phyloP scores from a whole-genome alignment of 345 rosid species.

The Psidium guajava region DNA sequence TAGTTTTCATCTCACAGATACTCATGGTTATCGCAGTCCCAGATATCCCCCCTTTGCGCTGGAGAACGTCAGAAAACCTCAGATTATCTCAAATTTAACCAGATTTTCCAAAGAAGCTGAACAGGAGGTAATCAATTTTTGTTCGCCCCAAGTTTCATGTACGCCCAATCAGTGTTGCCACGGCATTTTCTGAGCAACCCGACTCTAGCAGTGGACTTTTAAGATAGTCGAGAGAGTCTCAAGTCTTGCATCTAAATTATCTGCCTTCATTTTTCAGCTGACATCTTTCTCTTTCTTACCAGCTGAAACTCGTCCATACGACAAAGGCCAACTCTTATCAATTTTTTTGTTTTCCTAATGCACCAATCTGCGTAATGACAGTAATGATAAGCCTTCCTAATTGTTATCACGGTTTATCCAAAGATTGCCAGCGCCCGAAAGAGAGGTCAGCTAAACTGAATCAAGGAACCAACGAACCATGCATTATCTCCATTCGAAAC shows the following conservation, averaged over 20 bases:
- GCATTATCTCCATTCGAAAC: background rate
- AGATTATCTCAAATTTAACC: background rate
- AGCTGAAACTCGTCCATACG: background rate
- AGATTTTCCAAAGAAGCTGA: background rate
- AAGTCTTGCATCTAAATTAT: background rate
- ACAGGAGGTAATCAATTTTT: background rate
- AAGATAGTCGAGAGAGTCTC: background rate
- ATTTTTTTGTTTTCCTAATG: background rate
- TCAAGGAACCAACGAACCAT: background rate
- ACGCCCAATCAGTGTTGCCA: background rate
- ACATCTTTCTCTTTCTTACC: background rate
- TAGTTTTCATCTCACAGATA: background rate
- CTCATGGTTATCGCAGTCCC: background rate
- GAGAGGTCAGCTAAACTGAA: background rate
- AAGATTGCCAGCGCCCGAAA: background rate
- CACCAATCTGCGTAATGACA: background rate
- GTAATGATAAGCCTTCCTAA: background rate
- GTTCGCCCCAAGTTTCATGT: background rate
- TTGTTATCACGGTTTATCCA: background rate
- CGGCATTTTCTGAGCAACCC: background rate
- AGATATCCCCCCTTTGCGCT: background rate
- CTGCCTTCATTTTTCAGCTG: background rate
- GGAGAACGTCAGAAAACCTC: background rate
- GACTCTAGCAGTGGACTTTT: background rate
- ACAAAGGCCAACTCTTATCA: background rate